Evolutionary conservation across 73 alveolate genomes (phyloP), one percentile per base, ranked within the genome.

Genomic region (Breviolum minutum): DNA sequence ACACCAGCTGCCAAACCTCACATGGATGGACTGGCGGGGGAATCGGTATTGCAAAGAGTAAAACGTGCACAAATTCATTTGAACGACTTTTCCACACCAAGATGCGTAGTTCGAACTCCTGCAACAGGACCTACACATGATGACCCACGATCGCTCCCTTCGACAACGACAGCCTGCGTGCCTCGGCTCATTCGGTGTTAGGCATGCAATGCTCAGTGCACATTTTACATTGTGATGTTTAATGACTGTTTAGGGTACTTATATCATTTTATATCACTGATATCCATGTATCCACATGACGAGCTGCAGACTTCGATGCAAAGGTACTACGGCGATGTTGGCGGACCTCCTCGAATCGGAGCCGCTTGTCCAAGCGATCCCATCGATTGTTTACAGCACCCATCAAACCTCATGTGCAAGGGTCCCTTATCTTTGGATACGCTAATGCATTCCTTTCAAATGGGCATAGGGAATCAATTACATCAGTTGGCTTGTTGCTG

Each of bases 301-400:
- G 3, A 40, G 54, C 54, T 40, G 54, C 54, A 40, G 54, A 40
- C 54, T 40, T 40, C 54, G 54, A 61, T 30, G 13, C 77, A 11
- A 24, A 91, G 97, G 97, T 91, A 91, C 97, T 91, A 30, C 27
- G 97, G 97, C 62, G 97, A 91, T 48, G 97, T 91, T 16, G 97
- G 97, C 63, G 97, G 97, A 24, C 97, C 97, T 32, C 97, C 97
- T 26, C 73, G 97, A 70, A 91, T 91, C 30, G 97, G 97, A 79
- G 97, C 97, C 16, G 22, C 97, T 91, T 60, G 93, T 7, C 68
- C 69, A 81, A 20, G 48, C 4, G 24, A 68, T 68, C n/a, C 24
- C 77, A 17, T 68, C n/a, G 77, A 17, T 68, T 14, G 77, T 68
- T 6, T 22, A 68, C 77, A 66, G 17, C 24, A 66, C n/a, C n/a